Evolutionary conservation across 2,329 filamentous ascomycete species (phyloP), one percentile per base, ranked within the genome.

Genomic region (Leptographium lundbergii): DNA sequence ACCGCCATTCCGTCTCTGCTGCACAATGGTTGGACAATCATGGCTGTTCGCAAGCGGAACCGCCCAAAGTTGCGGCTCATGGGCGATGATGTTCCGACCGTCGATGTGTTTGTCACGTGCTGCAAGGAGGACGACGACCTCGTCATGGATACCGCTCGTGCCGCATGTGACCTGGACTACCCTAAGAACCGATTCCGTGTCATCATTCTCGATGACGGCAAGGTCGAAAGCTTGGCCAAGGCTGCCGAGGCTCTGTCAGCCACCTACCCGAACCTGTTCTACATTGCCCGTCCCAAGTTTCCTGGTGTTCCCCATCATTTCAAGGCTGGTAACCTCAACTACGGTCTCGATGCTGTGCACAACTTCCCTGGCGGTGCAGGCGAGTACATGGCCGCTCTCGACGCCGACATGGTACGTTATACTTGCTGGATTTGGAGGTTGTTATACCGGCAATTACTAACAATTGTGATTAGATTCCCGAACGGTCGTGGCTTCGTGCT

Each of bases 301-400:
- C 74, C 74, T 6, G 76, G 76, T 3, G 70, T 75, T 22, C 76
- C 77, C 2, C 74, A 81, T 63, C 78, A 82, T 65, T 85, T 81
- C 73, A 86, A 86, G 71, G 81, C 82, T 1, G 82, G 82, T 50
- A 86, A 86, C 66, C 71, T 86, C 56, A 85, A 84, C 69, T 79
- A 81, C 58, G 83, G 79, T 47, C 69, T 82, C n/a, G 76, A 82
- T 17, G 73, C 76, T 60, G 72, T 75, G 3, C 71, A 74, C 25
- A 65, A 69, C 27, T 69, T 84, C 47, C 77, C 79, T 1, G 80
- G 79, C 22, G 81, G 81, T 27, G 73, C 78, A 25, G 75, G 74
- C 36, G 73, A 80, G 63, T 85, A 75, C 67, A 81, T 86, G 67
- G 82, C 81, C 17, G 79, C 79, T 47, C 70, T 86, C 42, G 83